Evolutionary conservation across 345 rosid species (phyloP).

Genomic region (Salix exigua): DNA sequence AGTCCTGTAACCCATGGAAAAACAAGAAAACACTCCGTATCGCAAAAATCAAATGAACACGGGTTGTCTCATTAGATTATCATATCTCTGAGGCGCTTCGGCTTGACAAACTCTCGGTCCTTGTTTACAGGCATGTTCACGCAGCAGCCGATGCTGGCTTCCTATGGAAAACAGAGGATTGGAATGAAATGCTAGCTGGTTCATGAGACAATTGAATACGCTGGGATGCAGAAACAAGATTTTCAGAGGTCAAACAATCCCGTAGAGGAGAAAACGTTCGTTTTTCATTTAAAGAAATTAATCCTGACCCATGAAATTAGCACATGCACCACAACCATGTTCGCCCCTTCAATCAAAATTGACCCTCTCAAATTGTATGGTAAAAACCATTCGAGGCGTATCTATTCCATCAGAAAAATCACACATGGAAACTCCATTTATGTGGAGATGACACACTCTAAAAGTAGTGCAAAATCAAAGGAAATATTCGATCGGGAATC

Average conservation of each 20-base stretch:
- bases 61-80: neutral
- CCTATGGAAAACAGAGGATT: constrained; percentile 53
- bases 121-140: constrained; percentile 47
- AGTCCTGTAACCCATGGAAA: no score
- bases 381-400: constrained; percentile 7
- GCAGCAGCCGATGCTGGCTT: constrained; percentile 67
- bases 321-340: neutral
- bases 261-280: neutral
- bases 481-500: constrained; percentile 27
- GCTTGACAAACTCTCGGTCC: neutral
- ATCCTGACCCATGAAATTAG: neutral
- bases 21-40: neutral
- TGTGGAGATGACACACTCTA: constrained; percentile 11
- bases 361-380: constrained; percentile 11
- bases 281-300: no score
- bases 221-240: neutral
- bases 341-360: constrained; percentile 4
- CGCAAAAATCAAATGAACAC: no score
- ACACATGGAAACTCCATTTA: constrained; percentile 1
- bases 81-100: neutral
- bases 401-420: constrained; percentile 8
- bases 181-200: no score
- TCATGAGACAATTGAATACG: no score
- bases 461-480: constrained; percentile 12
- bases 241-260: neutral